Percentiles rank a stretch among this genome's conserved stretches.
Conservation (phyloP, 176 grass and related monocot genomes). For the Oryza punctata region DNA sequence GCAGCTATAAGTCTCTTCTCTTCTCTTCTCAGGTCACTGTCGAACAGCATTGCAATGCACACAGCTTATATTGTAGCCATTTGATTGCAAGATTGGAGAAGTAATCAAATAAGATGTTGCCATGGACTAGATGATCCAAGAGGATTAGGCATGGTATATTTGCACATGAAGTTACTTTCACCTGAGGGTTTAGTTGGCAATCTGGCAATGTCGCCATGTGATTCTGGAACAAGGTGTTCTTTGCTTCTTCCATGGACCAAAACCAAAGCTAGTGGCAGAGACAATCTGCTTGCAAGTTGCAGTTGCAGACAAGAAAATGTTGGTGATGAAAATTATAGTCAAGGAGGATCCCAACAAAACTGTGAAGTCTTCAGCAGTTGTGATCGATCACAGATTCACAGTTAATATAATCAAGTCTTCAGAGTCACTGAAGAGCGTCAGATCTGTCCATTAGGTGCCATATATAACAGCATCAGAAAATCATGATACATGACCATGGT, state of each 20-base stretch:
- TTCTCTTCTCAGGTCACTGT: not conserved
- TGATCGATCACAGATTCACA: not conserved
- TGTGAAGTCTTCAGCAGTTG: not conserved
- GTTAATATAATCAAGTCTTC: not conserved
- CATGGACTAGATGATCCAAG: not conserved
- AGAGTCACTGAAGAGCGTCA: not conserved
- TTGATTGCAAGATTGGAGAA: slow-evolving; percentile 17
- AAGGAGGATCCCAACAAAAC: not conserved
- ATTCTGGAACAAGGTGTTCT: slow-evolving; percentile 6
- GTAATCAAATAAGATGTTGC: slow-evolving; percentile 6
- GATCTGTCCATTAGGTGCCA: not conserved
- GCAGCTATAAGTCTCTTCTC: not conserved
- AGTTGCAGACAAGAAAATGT: not conserved
- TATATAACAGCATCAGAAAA: slow-evolving; percentile 30
- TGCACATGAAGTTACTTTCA: slow-evolving; percentile 29
- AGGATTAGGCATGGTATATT: slow-evolving; percentile 37
- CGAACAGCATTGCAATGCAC: not conserved
- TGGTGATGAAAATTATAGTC: not conserved
- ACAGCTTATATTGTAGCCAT: slow-evolving; percentile 26
- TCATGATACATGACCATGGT: slow-evolving; percentile 21
- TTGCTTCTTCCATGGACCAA: slow-evolving; percentile 26
- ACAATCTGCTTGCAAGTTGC: not conserved
- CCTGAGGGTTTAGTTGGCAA: not conserved
- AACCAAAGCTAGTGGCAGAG: not conserved
- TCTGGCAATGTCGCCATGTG: not conserved